phyloP scores from a whole-genome alignment of 2,329 filamentous ascomycete genomes.

The Tricladium varicosporioides region DNA sequence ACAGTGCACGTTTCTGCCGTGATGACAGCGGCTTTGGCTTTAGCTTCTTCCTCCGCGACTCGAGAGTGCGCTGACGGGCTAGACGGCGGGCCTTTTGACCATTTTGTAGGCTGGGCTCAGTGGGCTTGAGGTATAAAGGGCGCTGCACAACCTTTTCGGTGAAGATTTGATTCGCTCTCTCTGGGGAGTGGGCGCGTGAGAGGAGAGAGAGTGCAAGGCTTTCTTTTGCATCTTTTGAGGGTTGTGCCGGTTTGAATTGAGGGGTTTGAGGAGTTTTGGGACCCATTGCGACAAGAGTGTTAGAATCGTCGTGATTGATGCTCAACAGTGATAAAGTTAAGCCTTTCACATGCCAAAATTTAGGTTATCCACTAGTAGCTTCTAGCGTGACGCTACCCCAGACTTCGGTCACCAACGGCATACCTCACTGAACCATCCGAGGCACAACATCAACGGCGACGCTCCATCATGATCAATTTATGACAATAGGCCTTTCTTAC shows the following conservation, averaged over 20 bases:
- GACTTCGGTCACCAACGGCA: constrained; percentile 7
- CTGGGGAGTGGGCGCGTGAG: constrained; percentile 73
- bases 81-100: constrained; percentile 51
- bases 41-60: constrained; percentile 40
- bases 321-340: neutral
- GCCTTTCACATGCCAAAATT: constrained; percentile 20
- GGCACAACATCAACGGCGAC: too few species aligned
- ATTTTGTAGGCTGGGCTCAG: constrained; percentile 60
- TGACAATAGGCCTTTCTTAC: constrained; percentile 9
- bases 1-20: constrained; percentile 69
- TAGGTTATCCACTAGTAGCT: neutral
- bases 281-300: constrained; percentile 12
- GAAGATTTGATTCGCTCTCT: constrained; percentile 69
- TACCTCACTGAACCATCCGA: neutral
- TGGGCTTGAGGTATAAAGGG: constrained; percentile 74
- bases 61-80: constrained; percentile 36
- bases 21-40: constrained; percentile 73
- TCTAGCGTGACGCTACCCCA: constrained; percentile 4
- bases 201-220: constrained; percentile 63
- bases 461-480: neutral
- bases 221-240: constrained; percentile 8
- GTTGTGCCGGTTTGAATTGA: constrained; percentile 5
- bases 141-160: constrained; percentile 80
- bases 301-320: neutral
- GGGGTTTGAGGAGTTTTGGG: constrained; percentile 20